Conservation (phyloP, 129 eudicot species). For the Saussurea involucrata region DNA sequence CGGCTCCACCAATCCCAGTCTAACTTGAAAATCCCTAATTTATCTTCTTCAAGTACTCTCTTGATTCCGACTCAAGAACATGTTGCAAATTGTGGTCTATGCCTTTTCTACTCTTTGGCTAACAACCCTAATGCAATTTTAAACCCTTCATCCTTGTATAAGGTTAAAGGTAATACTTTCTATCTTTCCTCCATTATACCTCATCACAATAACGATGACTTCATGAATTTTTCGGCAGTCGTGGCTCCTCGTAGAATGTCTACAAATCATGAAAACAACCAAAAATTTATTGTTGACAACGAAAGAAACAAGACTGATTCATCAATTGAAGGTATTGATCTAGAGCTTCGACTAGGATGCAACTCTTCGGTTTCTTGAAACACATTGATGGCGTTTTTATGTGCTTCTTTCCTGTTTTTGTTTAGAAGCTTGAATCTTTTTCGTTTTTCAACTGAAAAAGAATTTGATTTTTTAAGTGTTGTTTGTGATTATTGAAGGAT, state of each 20-base stretch:
- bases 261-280: constrained; percentile 6
- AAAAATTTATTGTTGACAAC: neutral
- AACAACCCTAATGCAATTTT: constrained; percentile 25
- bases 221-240: constrained; percentile 7
- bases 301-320: constrained; percentile 12
- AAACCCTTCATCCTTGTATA: constrained; percentile 14
- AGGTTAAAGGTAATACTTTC: constrained; percentile 8
- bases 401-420: constrained; percentile 18
- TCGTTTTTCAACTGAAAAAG: constrained; percentile 19
- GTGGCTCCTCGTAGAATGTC: constrained; percentile 6
- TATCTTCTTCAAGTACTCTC: constrained; percentile 11
- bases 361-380: constrained; percentile 28
- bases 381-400: constrained; percentile 4
- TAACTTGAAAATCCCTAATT: constrained; percentile 4
- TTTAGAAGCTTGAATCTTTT: constrained; percentile 15
- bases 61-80: constrained; percentile 20
- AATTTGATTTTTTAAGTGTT: constrained; percentile 10
- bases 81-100: constrained; percentile 11
- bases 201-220: constrained; percentile 6
- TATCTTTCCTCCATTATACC: constrained; percentile 6
- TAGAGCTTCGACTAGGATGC: constrained; percentile 47
- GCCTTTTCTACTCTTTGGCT: constrained; percentile 32
- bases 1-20: constrained; percentile 13
- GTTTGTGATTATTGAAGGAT: constrained; percentile 12
- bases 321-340: constrained; percentile 32